Percentiles rank a stretch among this genome's conserved stretches.
Conservation (phyloP, 768 basidiomycete genomes). For the Dentipellis fragilis region DNA sequence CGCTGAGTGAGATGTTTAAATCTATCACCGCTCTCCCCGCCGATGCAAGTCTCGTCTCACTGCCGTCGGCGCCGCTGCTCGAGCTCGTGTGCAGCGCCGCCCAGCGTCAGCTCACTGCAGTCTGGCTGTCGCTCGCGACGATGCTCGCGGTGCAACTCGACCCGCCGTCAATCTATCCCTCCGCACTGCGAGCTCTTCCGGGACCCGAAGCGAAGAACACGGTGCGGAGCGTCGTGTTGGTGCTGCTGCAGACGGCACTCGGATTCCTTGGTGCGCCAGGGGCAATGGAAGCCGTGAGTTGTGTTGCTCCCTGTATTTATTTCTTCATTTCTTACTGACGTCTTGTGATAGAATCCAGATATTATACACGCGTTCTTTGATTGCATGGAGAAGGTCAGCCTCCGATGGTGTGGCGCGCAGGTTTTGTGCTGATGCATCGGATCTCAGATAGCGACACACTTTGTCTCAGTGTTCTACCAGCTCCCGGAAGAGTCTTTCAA, state of each 20-base stretch:
- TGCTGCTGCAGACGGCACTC: conserved; percentile 51
- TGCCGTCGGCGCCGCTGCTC: conserved; percentile 75
- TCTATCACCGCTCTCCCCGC: conserved; percentile 75
- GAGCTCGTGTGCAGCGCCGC: conserved; percentile 66
- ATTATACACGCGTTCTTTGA: conserved; percentile 84
- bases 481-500: conserved; percentile 56
- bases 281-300: conserved; percentile 61
- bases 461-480: conserved; percentile 48
- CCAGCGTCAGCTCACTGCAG: conserved; percentile 61
- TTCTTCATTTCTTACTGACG: neutral
- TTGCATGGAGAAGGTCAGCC: conserved; percentile 64
- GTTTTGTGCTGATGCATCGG: neutral
- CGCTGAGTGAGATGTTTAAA: conserved; percentile 74
- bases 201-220: conserved; percentile 43
- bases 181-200: conserved; percentile 41
- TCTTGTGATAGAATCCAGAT: conserved; percentile 65
- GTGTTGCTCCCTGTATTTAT: neutral
- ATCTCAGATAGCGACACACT: conserved; percentile 41
- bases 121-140: conserved; percentile 78
- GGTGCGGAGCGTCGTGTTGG: conserved; percentile 44
- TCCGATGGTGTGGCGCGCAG: neutral
- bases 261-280: conserved; percentile 41
- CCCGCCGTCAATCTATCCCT: conserved; percentile 44
- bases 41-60: conserved; percentile 69
- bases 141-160: conserved; percentile 79